Base-by-base conservation (phyloP, 2,329 filamentous ascomycete genomes). In the Aspergillus japonicus region DNA sequence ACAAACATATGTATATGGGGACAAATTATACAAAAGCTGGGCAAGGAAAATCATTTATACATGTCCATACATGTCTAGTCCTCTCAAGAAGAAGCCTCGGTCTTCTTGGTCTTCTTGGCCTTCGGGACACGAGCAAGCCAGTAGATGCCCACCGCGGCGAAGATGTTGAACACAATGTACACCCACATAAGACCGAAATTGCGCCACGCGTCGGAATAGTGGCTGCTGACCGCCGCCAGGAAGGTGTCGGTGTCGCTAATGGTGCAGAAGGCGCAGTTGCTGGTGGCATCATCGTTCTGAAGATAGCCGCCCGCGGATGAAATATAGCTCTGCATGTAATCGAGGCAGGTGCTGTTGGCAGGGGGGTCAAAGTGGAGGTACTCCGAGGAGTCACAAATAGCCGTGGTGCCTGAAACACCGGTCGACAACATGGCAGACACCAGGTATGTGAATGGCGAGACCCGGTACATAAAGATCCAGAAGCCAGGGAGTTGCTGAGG, bases 401-500 rank as follows among this genome's bases (percentile, higher is more conserved):
- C 72, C 0, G 57, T 39, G 0, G 70, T 64, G 33, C 72, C 70
- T 1, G 73, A 69, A 6, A 77, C 69, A 50, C 75, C 77, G 2
- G 75, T 77, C 0, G 77, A 75, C 12, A 77, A 59, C 64, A 81
- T 75, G n/a, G 75, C 75, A 8, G 78, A 77, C 23, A 82, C 78
- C 11, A 81, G 77, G 55, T 90, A 91, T 0, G 86, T 89, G 62
- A 90, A 87, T 0, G 87, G 87, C 0, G 83, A 86, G 35, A 87
- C 80, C 42, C 85, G 82, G 75, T 91, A 90, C 88, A 91, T 91
- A 78, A 91, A 92, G 65, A 86, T 85, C 89, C 89, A 92, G 79
- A 92, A 92, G 1, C 85, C 81, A 0, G 89, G 89, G 2, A 92
- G 80, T 1, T 81, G 76, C 2, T 69, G 60, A 0, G 87, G 84